phyloP scores from a whole-genome alignment of 768 basidiomycete genomes.

The Naganishia randhawae region DNA sequence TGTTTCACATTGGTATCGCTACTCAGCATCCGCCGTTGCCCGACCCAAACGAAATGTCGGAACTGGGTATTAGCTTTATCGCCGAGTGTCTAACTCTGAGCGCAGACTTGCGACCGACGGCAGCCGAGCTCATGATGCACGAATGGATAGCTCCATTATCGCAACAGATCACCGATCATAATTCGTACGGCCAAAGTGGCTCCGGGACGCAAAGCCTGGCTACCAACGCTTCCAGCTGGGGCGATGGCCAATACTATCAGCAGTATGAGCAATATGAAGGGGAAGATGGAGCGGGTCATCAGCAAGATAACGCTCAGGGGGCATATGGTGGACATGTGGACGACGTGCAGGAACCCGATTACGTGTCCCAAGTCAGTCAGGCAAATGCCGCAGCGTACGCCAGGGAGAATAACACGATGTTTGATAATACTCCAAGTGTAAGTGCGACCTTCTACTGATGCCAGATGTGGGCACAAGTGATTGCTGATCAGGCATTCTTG shows the following conservation, averaged over 20 bases:
- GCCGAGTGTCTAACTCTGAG: conserved; percentile 86
- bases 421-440: conserved; percentile 12
- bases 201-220: background rate
- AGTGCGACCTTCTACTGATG: background rate
- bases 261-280: background rate
- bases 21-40: conserved; percentile 95
- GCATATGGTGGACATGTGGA: background rate
- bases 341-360: background rate
- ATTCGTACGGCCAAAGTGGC: background rate
- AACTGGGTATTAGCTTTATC: conserved; percentile 87
- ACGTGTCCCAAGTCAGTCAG: background rate
- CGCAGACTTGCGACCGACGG: conserved; percentile 74
- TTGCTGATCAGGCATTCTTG: background rate
- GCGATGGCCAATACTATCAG: background rate
- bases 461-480: background rate
- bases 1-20: conserved; percentile 97
- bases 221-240: conserved; percentile 16
- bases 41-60: conserved; percentile 81
- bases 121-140: conserved; percentile 77
- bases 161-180: conserved; percentile 23
- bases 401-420: background rate
- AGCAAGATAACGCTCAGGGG: background rate
- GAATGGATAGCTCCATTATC: conserved; percentile 72
- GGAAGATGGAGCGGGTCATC: background rate
- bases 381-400: background rate